Conservation (phyloP, 2,329 filamentous ascomycete genomes). For the Xylaria sp. region DNA sequence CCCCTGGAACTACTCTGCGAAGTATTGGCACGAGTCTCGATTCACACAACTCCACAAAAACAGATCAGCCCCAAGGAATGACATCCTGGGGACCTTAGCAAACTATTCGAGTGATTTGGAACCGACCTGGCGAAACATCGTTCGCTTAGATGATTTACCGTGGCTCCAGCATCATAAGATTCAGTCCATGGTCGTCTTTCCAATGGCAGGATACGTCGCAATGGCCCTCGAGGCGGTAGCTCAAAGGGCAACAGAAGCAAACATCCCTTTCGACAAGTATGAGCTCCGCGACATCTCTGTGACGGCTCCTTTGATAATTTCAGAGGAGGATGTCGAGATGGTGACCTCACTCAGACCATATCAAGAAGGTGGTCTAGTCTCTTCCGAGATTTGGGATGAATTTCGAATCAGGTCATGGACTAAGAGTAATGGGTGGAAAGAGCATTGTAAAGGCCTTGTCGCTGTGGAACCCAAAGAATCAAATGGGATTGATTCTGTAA, state of each 20-base stretch:
- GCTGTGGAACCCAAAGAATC: slow-evolving; percentile 51
- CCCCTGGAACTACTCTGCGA: slow-evolving; percentile 58
- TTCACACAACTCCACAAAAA: slow-evolving; percentile 55
- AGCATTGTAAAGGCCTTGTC: slow-evolving; percentile 67
- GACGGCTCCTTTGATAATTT: slow-evolving; percentile 58
- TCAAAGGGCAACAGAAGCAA: slow-evolving; percentile 49
- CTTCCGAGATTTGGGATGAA: slow-evolving; percentile 62
- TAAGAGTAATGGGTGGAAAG: slow-evolving; percentile 63
- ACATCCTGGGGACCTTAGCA: slow-evolving; percentile 58
- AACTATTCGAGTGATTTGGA: slow-evolving; percentile 58
- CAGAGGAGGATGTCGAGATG: slow-evolving; percentile 61
- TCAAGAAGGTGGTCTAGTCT: slow-evolving; percentile 54
- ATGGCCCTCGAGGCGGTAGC: slow-evolving; percentile 62
- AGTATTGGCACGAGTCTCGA: slow-evolving; percentile 61
- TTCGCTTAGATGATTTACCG: slow-evolving; percentile 61
- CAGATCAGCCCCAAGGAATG: slow-evolving; percentile 54
- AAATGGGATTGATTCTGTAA: slow-evolving; percentile 56
- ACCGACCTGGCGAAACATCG: slow-evolving; percentile 61
- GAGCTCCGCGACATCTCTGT: slow-evolving; percentile 60
- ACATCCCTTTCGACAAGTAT: slow-evolving; percentile 53
- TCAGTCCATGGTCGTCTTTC: slow-evolving; percentile 66
- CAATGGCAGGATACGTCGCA: slow-evolving; percentile 62
- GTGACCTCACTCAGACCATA: slow-evolving; percentile 58
- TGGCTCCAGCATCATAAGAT: slow-evolving; percentile 69
- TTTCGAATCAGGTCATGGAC: slow-evolving; percentile 67